A percentile compares a stretch with the other conserved stretches of the same genome.
Conservation (phyloP, 2,329 filamentous ascomycete genomes). For the Bipolaris sorokiniana region DNA sequence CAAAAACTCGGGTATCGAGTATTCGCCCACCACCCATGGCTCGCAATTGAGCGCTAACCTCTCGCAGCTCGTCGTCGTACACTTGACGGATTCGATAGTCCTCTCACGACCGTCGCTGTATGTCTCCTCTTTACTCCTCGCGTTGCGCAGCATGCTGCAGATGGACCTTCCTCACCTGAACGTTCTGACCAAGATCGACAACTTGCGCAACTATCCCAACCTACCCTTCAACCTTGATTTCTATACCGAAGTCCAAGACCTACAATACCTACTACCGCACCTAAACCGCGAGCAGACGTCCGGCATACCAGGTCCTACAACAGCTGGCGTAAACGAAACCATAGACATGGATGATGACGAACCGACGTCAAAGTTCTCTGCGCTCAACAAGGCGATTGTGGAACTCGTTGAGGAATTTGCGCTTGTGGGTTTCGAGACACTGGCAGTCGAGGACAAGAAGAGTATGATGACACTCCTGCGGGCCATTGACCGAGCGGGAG, state of each 20-base stretch:
- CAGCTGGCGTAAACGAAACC: slow-evolving; percentile 38
- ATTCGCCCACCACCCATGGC: slow-evolving; percentile 50
- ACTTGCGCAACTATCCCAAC: slow-evolving; percentile 80
- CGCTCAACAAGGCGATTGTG: slow-evolving; percentile 84
- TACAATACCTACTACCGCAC: slow-evolving; percentile 80
- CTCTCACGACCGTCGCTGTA: slow-evolving; percentile 93
- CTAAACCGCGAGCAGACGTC: slow-evolving; percentile 73
- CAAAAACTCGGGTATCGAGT: slow-evolving; percentile 94
- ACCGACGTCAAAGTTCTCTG: slow-evolving; percentile 70
- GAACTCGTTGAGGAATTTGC: slow-evolving; percentile 88
- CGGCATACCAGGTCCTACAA: slow-evolving; percentile 42
- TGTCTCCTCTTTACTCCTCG: slow-evolving; percentile 90
- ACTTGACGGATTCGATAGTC: slow-evolving; percentile 93
- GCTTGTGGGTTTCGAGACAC: slow-evolving; percentile 87
- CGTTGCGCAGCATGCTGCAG: slow-evolving; percentile 94
- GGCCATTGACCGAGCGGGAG: slow-evolving; percentile 88
- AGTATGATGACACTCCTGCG: slow-evolving; percentile 93
- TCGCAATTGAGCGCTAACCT: slow-evolving; percentile 32
- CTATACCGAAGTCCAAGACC: slow-evolving; percentile 96
- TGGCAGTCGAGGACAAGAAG: slow-evolving; percentile 95
- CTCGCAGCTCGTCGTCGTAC: slow-evolving; percentile 82
- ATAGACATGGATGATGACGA: slow-evolving; percentile 55
- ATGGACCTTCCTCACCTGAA: slow-evolving; percentile 97
- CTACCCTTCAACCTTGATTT: slow-evolving; percentile 95
- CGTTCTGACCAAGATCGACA: slow-evolving; percentile 97